phyloP scores from a whole-genome alignment of 2,329 filamentous ascomycete genomes.

The Kalaharituber pfeilii region DNA sequence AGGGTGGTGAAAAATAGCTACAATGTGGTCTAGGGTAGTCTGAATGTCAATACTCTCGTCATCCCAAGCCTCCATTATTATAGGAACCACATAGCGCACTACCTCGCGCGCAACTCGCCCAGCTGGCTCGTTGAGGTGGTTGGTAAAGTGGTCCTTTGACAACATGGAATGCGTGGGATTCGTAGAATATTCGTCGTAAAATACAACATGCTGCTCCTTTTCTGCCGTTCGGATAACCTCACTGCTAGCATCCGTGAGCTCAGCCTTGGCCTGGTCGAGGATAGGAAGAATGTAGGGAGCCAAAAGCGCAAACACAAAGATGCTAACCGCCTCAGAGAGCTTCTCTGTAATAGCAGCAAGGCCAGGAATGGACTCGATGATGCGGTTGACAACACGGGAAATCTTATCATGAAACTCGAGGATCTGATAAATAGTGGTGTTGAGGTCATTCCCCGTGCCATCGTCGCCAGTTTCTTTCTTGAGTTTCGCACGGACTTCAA shows the following conservation, averaged over 20 bases:
- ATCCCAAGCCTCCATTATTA: constrained; percentile 84
- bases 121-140: constrained; percentile 72
- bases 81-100: constrained; percentile 67
- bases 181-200: constrained; percentile 54
- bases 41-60: constrained; percentile 66
- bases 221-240: constrained; percentile 69
- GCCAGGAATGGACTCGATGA: constrained; percentile 81
- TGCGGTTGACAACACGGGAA: constrained; percentile 65
- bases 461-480: constrained; percentile 59
- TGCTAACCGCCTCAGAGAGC: constrained; percentile 75
- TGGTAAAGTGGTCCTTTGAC: constrained; percentile 87
- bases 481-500: constrained; percentile 56
- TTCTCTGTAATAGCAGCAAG: constrained; percentile 74
- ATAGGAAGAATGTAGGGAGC: constrained; percentile 77
- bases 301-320: constrained; percentile 79
- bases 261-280: constrained; percentile 68
- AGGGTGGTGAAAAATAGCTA: constrained; percentile 80
- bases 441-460: constrained; percentile 47
- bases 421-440: constrained; percentile 79
- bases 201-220: constrained; percentile 70
- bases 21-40: constrained; percentile 65
- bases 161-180: constrained; percentile 92
- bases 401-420: constrained; percentile 87
- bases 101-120: constrained; percentile 64
- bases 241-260: constrained; percentile 67